Evolutionary conservation across 495 filamentous ascomycete species (phyloP).

Genomic region (Penicillium malachiteum): DNA sequence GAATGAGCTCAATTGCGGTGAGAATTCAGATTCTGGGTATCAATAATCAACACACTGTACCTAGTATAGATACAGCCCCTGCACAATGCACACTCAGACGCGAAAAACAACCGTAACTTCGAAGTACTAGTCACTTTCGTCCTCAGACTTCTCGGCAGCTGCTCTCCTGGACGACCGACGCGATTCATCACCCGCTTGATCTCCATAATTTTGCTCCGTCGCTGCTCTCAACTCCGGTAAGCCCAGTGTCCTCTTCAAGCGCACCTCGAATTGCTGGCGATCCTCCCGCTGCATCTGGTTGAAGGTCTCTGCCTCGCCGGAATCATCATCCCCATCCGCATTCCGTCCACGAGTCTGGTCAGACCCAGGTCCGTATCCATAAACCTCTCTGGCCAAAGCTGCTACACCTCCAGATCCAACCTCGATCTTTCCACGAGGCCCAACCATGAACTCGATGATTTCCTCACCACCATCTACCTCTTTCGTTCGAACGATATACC

Average conservation of each 20-base stretch:
- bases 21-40: no score
- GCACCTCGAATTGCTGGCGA: constrained; percentile 18
- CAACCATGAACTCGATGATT: constrained; percentile 71
- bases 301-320: constrained; percentile 35
- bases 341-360: constrained; percentile 8
- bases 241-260: constrained; percentile 10
- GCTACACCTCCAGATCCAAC: constrained; percentile 71
- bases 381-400: constrained; percentile 64
- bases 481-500: constrained; percentile 73
- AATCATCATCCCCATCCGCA: constrained; percentile 23
- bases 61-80: no score
- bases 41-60: no score
- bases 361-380: constrained; percentile 31
- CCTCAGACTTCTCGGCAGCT: background rate
- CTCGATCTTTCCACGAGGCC: constrained; percentile 83
- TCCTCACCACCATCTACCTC: constrained; percentile 72
- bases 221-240: constrained; percentile 9
- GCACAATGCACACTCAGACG: no score
- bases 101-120: no score
- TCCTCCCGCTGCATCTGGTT: constrained; percentile 29
- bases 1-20: no score
- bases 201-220: constrained; percentile 9
- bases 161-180: no score
- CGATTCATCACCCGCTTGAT: background rate
- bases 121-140: no score